Evolutionary conservation across 2,329 filamentous ascomycete species (phyloP).

Genomic region (Zasmidium angulare): DNA sequence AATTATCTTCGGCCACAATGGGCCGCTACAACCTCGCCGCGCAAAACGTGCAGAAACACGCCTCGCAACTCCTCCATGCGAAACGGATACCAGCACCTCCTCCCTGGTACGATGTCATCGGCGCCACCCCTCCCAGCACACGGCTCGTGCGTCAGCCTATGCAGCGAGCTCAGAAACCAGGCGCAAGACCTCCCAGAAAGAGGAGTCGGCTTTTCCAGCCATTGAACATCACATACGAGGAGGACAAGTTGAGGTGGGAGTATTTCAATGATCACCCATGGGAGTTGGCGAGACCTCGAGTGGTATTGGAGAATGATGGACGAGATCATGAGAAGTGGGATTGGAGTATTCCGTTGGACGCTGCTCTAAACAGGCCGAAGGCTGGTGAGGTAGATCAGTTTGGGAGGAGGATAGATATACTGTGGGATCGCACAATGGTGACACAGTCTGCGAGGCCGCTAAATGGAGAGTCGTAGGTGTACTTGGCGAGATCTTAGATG

Average conservation of each 20-base stretch:
- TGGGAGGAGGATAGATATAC: slow-evolving; percentile 47
- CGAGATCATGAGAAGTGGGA: slow-evolving; percentile 73
- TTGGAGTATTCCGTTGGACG: slow-evolving; percentile 61
- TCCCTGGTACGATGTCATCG: slow-evolving; percentile 59
- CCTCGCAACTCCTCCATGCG: slow-evolving; percentile 49
- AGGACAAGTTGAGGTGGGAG: slow-evolving; percentile 74
- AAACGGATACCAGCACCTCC: slow-evolving; percentile 44
- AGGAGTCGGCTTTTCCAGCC: slow-evolving; percentile 79
- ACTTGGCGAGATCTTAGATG: no score
- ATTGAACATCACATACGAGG: slow-evolving; percentile 72
- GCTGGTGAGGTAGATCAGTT: slow-evolving; percentile 14
- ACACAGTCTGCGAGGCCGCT: slow-evolving; percentile 73
- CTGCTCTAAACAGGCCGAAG: slow-evolving; percentile 21
- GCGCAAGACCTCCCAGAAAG: slow-evolving; percentile 58
- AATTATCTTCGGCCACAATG: slow-evolving; percentile 38
- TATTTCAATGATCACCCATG: slow-evolving; percentile 97
- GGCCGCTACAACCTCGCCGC: slow-evolving; percentile 54
- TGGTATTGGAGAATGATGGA: slow-evolving; percentile 82
- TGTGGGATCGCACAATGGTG: slow-evolving; percentile 46
- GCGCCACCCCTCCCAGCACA: slow-evolving; percentile 60
- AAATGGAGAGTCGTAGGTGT: slow-evolving; percentile 58
- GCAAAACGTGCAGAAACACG: slow-evolving; percentile 54
- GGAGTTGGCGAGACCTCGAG: slow-evolving; percentile 86
- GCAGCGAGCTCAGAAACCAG: slow-evolving; percentile 51
- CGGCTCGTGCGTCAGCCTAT: slow-evolving; percentile 56